Conservation (phyloP, 2,329 filamentous ascomycete genomes). For the Exophiala xenobiotica region DNA sequence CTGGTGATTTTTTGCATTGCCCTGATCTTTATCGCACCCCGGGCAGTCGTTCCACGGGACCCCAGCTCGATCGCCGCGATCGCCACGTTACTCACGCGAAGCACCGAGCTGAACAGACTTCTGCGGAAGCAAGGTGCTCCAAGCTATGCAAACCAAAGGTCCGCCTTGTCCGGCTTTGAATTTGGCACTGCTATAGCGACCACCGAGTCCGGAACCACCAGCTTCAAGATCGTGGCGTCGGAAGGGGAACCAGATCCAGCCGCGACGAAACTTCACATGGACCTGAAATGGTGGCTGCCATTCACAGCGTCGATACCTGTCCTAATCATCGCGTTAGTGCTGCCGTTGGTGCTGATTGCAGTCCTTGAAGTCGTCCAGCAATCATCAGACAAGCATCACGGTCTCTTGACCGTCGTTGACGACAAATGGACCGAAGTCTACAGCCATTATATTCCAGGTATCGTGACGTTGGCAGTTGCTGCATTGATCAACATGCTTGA, state of each 20-base stretch:
- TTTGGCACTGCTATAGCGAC: slow-evolving; percentile 29
- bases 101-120: slow-evolving; percentile 28
- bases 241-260: slow-evolving; percentile 22
- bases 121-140: slow-evolving; percentile 23
- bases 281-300: slow-evolving; percentile 27
- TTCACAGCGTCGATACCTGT: slow-evolving; percentile 24
- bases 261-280: slow-evolving; percentile 11
- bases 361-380: slow-evolving; percentile 27
- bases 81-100: slow-evolving; percentile 26
- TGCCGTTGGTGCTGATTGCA: slow-evolving; percentile 28
- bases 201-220: slow-evolving; percentile 22
- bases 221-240: slow-evolving; percentile 30
- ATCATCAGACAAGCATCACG: slow-evolving; percentile 30
- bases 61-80: slow-evolving; percentile 28
- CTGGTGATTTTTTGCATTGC: slow-evolving; percentile 22
- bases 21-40: slow-evolving; percentile 25
- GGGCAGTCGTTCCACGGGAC: slow-evolving; percentile 29
- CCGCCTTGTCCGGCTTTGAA: slow-evolving; percentile 28
- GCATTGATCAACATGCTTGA: slow-evolving; percentile 29
- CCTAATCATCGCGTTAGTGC: slow-evolving; percentile 24
- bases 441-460: slow-evolving; percentile 35
- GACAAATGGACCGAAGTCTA: slow-evolving; percentile 30
- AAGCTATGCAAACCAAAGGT: slow-evolving; percentile 22
- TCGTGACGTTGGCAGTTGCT: slow-evolving; percentile 29
- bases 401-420: slow-evolving; percentile 29